A percentile compares a stretch with the other conserved stretches of the same genome.
Evolutionary conservation across 2,329 filamentous ascomycete species (phyloP).

Genomic region (Penicillium brevicompactum): DNA sequence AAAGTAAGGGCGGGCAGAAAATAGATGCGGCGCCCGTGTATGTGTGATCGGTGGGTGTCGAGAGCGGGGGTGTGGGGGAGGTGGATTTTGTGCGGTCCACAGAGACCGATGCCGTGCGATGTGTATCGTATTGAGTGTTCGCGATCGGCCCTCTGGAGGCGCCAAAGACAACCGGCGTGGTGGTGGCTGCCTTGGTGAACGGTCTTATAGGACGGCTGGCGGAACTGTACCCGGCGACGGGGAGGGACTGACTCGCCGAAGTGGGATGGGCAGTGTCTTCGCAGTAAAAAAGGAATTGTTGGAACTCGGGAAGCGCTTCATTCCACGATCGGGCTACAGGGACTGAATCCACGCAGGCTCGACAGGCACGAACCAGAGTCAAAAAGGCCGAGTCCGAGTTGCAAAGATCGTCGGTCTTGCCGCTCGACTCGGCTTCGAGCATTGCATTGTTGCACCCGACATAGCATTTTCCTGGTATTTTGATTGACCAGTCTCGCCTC

Average conservation of each 20-base stretch:
- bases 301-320: constrained; percentile 11
- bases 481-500: constrained; percentile 33
- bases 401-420: constrained; percentile 44
- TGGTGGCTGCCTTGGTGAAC: neutral
- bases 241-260: neutral
- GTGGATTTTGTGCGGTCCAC: neutral
- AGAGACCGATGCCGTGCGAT: neutral
- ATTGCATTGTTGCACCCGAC: constrained; percentile 55
- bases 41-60: neutral
- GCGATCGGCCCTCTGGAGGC: neutral
- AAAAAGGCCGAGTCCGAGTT: constrained; percentile 13
- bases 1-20: neutral
- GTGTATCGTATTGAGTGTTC: neutral
- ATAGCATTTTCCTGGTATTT: constrained; percentile 54
- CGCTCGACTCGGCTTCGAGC: constrained; percentile 50
- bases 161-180: neutral
- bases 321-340: neutral
- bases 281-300: constrained; percentile 16
- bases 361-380: neutral
- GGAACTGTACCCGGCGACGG: neutral
- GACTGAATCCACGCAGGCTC: neutral
- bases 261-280: neutral
- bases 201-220: neutral
- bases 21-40: neutral
- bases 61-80: neutral